Conservation (phyloP, 495 filamentous ascomycete genomes). For the Podospora bellae-mahoneyi region DNA sequence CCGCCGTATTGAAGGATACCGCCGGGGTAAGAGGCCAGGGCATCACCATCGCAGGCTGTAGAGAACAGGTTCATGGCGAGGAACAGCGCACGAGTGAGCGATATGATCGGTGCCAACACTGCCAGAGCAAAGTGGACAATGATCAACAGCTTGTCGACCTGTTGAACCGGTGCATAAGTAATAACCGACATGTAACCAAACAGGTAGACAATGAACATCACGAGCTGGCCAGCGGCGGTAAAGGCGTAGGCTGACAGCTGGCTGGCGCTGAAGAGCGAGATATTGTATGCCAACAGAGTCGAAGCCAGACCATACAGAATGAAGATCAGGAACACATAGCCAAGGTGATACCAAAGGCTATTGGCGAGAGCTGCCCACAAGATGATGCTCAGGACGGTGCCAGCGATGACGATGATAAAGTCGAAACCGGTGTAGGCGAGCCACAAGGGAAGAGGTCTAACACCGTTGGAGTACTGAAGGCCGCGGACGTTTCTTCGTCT, state of each 20-base stretch:
- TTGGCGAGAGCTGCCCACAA: constrained; percentile 53
- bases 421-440: constrained; percentile 76
- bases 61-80: constrained; percentile 75
- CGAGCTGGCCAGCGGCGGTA: constrained; percentile 66
- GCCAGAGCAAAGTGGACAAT: constrained; percentile 67
- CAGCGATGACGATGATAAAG: constrained; percentile 61
- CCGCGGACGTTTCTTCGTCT: constrained; percentile 71
- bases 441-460: constrained; percentile 69
- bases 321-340: constrained; percentile 73
- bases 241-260: constrained; percentile 49
- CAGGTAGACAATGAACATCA: constrained; percentile 75
- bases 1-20: constrained; percentile 70
- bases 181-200: constrained; percentile 66
- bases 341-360: constrained; percentile 67
- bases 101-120: constrained; percentile 64
- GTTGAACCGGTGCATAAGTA: constrained; percentile 60
- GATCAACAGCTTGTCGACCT: constrained; percentile 56
- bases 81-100: constrained; percentile 65
- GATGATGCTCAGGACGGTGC: constrained; percentile 58
- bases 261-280: constrained; percentile 58
- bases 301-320: constrained; percentile 71
- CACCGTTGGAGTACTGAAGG: constrained; percentile 84
- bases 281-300: constrained; percentile 65
- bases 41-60: constrained; percentile 59
- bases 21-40: constrained; percentile 63